Evolutionary conservation across 495 filamentous ascomycete species (phyloP).

Genomic region (Talaromyces proteolyticus): DNA sequence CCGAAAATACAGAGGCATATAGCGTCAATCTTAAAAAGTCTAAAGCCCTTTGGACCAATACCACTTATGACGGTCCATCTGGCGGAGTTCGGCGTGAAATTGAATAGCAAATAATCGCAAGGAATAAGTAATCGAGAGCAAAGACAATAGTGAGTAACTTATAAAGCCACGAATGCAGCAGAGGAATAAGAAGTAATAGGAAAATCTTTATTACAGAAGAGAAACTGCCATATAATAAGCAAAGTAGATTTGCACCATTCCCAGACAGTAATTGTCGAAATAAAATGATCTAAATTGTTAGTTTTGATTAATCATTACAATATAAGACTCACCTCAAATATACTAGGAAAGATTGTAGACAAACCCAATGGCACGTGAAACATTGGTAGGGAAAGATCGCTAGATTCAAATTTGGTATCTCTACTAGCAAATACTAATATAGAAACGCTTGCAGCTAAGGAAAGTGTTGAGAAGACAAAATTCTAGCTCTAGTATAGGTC

Average conservation of each 20-base stretch:
- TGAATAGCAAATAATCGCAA: not conserved
- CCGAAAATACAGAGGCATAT: not conserved
- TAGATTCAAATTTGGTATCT: not conserved
- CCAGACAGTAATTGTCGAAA: not conserved
- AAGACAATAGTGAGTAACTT: not conserved
- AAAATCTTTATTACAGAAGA: not conserved
- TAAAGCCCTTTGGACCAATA: not conserved
- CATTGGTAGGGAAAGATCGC: not conserved
- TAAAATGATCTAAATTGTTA: not conserved
- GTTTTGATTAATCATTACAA: not conserved
- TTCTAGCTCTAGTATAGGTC: not conserved
- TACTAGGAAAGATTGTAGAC: not conserved
- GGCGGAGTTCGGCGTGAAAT: not conserved
- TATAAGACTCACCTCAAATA: not conserved
- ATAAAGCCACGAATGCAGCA: slow-evolving; percentile 1
- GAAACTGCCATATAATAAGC: not conserved
- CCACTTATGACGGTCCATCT: not conserved
- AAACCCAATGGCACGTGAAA: not conserved
- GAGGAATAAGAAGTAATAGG: not conserved
- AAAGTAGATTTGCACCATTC: not conserved
- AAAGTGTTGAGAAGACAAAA: not conserved
- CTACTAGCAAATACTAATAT: not conserved
- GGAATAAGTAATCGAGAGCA: slow-evolving; percentile 4
- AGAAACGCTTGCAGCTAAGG: not conserved
- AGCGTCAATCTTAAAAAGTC: not conserved